phyloP scores from a whole-genome alignment of 768 basidiomycete genomes.

The Psilocybe subaeruginosa region DNA sequence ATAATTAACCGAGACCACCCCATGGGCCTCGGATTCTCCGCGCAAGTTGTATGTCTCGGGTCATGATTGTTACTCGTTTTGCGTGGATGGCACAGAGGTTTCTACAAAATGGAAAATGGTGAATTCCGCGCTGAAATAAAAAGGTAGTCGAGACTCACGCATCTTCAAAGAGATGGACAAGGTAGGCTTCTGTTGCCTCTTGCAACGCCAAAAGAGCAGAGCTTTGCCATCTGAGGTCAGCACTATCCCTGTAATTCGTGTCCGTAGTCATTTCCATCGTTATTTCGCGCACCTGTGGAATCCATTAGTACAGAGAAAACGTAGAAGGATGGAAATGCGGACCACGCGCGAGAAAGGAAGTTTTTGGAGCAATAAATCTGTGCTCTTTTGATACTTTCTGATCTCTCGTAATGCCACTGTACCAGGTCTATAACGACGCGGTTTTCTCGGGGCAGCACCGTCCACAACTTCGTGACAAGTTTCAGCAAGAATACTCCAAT shows the following conservation, averaged over 20 bases:
- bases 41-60: conserved; percentile 94
- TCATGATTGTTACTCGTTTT: conserved; percentile 98
- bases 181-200: conserved; percentile 93
- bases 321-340: conserved; percentile 30
- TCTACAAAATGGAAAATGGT: conserved; percentile 39
- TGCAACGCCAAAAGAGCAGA: conserved; percentile 93
- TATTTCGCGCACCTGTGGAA: conserved; percentile 83
- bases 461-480: conserved; percentile 20
- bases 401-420: conserved; percentile 92
- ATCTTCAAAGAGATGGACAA: conserved; percentile 97
- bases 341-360: conserved; percentile 93
- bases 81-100: conserved; percentile 98
- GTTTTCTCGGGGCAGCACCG: conserved; percentile 41
- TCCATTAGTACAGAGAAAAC: neutral
- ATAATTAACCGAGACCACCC: conserved; percentile 64
- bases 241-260: conserved; percentile 59
- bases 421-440: conserved; percentile 82
- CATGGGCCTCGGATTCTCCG: conserved; percentile 92
- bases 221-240: conserved; percentile 88
- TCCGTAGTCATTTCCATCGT: conserved; percentile 89
- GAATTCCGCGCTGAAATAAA: conserved; percentile 7
- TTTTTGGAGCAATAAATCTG: conserved; percentile 84
- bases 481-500: neutral
- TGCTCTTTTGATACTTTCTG: conserved; percentile 92
- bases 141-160: conserved; percentile 67